Conservation (phyloP, 768 basidiomycete genomes). For the Amanita rimosa region DNA sequence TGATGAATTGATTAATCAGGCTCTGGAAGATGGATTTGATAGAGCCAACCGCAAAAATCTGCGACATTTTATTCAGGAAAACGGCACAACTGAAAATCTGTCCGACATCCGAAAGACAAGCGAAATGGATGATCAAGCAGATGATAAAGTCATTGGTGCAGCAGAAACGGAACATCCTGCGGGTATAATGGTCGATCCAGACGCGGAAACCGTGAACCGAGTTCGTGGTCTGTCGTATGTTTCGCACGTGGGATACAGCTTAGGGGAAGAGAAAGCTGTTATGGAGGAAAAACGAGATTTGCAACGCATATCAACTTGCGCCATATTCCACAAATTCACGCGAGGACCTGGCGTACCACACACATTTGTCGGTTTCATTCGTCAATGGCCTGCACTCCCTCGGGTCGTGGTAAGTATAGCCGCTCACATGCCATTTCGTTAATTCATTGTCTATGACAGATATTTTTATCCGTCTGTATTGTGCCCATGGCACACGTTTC, state of each 20-base stretch:
- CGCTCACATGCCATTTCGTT: background rate
- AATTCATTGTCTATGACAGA: slow-evolving; percentile 18
- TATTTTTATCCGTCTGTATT: slow-evolving; percentile 51
- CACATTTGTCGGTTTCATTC: slow-evolving; percentile 52
- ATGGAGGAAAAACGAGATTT: slow-evolving; percentile 16
- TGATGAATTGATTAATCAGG: slow-evolving; percentile 15
- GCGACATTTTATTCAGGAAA: slow-evolving; percentile 39
- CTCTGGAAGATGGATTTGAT: slow-evolving; percentile 54
- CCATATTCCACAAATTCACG: slow-evolving; percentile 47
- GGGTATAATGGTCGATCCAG: slow-evolving; percentile 9
- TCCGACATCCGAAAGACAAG: background rate
- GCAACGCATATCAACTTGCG: slow-evolving; percentile 37
- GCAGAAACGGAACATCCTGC: background rate
- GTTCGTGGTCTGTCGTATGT: slow-evolving; percentile 10
- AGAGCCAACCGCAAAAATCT: slow-evolving; percentile 41
- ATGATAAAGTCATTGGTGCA: background rate
- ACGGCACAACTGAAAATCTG: slow-evolving; percentile 10
- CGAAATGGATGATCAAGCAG: background rate
- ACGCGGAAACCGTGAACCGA: slow-evolving; percentile 8
- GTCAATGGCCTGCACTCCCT: slow-evolving; percentile 62
- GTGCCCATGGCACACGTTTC: slow-evolving; percentile 40
- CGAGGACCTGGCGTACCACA: slow-evolving; percentile 50
- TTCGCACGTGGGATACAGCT: slow-evolving; percentile 7
- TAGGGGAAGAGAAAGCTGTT: slow-evolving; percentile 9
- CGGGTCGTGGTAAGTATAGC: slow-evolving; percentile 42